Evolutionary conservation across 2,329 filamentous ascomycete species (phyloP), one percentile per base, ranked within the genome.

Genomic region (Ceratocystiopsis brevicomis): DNA sequence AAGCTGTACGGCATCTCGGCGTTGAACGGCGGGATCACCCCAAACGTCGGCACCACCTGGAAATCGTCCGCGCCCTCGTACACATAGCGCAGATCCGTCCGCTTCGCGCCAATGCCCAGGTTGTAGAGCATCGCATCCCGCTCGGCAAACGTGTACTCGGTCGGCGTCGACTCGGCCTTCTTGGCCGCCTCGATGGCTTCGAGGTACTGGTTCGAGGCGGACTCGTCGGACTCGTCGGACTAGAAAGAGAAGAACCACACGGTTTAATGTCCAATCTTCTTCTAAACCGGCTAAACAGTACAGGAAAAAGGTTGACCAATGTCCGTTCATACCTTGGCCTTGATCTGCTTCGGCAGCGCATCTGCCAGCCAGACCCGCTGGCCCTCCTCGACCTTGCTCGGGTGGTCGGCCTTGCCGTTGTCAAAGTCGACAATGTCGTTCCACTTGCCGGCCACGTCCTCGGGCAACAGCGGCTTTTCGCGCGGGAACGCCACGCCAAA

Each of bases 121-220:
- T 95, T 96, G 72, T 98, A 98, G 40, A 98, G 79, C 54, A 93
- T 90, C 41, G 81, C 70, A 59, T 98, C 90, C 53, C 77, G 78
- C 57, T 96, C 87, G 50, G 79, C 76, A 57, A 86, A 96, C 49
- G 69, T 71, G 65, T 83, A 96, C 54, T 81, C 73, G 44, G 82
- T 84, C 42, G 81, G 80, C 37, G 59, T 57, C 35, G 80, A 68
- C 59, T 86, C 72, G 40, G 77, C 69, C 54, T 76, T 73, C 65
- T 87, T 78, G 32, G 82, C 81, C 53, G 72, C 68, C 55, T 81
- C 74, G 54, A 95, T 95, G 54, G 77, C 77, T 44, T 73, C 67
- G 38, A 93, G 70, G 54, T 81, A 73, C 50, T 49, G 10, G 33
- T 15, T 82, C 66, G 40, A n/a, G n/a, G n/a, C n/a, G 19, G 19